Evolutionary conservation across 2,329 filamentous ascomycete species (phyloP).

Genomic region (Berkeleyomyces basicola): DNA sequence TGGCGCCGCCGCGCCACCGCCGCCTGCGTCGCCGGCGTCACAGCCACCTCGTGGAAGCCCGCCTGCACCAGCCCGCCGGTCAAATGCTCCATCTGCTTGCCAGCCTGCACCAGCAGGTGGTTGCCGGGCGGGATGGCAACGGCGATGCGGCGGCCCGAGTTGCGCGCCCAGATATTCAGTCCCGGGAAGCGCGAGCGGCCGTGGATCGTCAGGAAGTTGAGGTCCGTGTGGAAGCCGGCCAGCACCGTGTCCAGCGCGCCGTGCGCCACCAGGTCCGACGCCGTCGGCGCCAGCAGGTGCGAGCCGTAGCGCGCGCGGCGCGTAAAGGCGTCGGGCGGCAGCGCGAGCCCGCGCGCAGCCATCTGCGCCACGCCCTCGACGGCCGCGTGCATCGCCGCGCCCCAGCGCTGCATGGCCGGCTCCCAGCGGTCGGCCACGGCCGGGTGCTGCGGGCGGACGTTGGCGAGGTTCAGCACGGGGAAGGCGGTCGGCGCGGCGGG

Average conservation of each 20-base stretch:
- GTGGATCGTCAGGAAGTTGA: conserved; percentile 50
- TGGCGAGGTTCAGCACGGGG: conserved; percentile 36
- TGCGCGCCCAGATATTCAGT: conserved; percentile 46
- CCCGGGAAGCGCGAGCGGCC: conserved; percentile 45
- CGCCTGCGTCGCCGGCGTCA: conserved; percentile 35
- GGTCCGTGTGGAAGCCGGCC: conserved; percentile 46
- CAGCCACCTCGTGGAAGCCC: conserved; percentile 44
- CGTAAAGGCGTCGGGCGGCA: conserved; percentile 35
- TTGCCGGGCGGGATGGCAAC: conserved; percentile 42
- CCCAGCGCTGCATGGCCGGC: conserved; percentile 40
- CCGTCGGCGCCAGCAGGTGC: conserved; percentile 43
- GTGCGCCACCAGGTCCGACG: conserved; percentile 39
- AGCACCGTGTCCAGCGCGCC: conserved; percentile 39
- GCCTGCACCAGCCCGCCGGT: conserved; percentile 45
- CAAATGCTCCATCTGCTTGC: conserved; percentile 45
- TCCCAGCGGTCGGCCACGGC: conserved; percentile 35
- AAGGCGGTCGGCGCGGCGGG: conserved; percentile 26
- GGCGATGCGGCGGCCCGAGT: conserved; percentile 41
- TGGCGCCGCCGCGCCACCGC: conserved; percentile 28
- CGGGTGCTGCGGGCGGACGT: conserved; percentile 34
- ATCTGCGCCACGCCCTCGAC: conserved; percentile 42
- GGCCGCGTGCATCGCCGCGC: conserved; percentile 41
- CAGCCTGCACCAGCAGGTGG: conserved; percentile 43
- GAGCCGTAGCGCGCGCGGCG: conserved; percentile 41
- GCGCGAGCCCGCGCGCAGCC: conserved; percentile 38